phyloP scores from a whole-genome alignment of 805 yeast species.

The Kluyveromyces aestuarii region DNA sequence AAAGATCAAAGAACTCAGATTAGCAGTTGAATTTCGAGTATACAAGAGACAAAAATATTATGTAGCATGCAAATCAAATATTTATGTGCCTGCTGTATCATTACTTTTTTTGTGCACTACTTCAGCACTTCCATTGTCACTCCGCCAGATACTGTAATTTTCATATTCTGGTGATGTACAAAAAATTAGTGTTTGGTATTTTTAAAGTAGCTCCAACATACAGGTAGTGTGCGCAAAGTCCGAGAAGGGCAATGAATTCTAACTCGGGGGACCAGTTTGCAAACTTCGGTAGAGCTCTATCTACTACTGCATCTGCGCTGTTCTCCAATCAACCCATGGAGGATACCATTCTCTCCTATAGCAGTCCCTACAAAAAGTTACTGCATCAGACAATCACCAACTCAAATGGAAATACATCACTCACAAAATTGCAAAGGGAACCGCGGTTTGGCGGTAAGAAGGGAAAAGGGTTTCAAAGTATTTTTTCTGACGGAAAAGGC shows the following conservation, averaged over 20 bases:
- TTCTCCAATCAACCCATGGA: conserved; percentile 35
- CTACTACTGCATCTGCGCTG: conserved; percentile 48
- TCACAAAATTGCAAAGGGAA: conserved; percentile 6
- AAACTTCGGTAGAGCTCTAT: conserved; percentile 39
- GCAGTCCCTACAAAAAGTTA: conserved; percentile 23
- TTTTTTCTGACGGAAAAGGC: conserved; percentile 29
- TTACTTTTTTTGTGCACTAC: background rate
- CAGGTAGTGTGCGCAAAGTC: conserved; percentile 11
- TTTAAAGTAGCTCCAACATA: background rate
- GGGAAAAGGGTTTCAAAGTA: conserved; percentile 16
- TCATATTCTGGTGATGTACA: background rate
- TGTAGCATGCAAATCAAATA: background rate
- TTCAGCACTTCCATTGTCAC: background rate
- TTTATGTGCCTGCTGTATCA: background rate
- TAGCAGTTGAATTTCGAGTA: conserved; percentile 1
- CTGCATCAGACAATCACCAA: conserved; percentile 21
- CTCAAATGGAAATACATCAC: conserved; percentile 11
- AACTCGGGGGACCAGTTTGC: conserved; percentile 20
- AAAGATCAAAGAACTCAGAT: background rate
- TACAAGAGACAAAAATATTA: conserved; percentile 6
- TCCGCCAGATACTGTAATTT: too few species aligned
- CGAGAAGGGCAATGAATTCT: conserved; percentile 13
- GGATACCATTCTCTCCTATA: conserved; percentile 25
- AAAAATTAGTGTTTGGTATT: background rate
- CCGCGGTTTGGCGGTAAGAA: conserved; percentile 2